These are phyloP conservation scores for Ogataea allantospora DNA, from an alignment of 805 yeast genomes.

Conservation along the genomic window DNA sequence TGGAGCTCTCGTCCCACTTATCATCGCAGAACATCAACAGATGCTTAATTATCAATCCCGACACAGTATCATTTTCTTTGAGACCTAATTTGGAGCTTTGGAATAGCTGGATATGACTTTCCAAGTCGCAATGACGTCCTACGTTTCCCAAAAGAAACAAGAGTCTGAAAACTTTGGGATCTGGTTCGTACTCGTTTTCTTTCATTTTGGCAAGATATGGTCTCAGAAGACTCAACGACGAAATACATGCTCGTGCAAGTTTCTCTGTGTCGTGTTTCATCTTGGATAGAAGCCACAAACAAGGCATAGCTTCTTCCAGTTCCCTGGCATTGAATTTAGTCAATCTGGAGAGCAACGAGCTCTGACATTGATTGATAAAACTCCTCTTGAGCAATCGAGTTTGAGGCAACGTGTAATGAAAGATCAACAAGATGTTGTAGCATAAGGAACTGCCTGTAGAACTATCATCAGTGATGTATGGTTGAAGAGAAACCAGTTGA, in stretches of 20 bases:
- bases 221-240: conserved; percentile 52
- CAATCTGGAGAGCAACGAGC: conserved; percentile 50
- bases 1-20: conserved; percentile 32
- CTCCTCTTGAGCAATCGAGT: conserved; percentile 46
- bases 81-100: conserved; percentile 39
- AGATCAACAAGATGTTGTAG: conserved; percentile 52
- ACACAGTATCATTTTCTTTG: conserved; percentile 51
- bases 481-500: conserved; percentile 63
- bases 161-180: conserved; percentile 51
- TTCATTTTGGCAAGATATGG: conserved; percentile 40
- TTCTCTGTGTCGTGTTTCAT: conserved; percentile 45
- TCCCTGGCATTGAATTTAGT: conserved; percentile 62
- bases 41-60: conserved; percentile 57
- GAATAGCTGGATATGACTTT: conserved; percentile 41
- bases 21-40: conserved; percentile 51
- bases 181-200: conserved; percentile 29
- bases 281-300: conserved; percentile 55
- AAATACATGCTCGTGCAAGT: conserved; percentile 60
- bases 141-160: conserved; percentile 66
- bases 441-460: conserved; percentile 41
- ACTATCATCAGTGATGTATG: conserved; percentile 53
- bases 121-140: conserved; percentile 69
- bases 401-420: conserved; percentile 48
- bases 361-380: conserved; percentile 49
- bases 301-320: conserved; percentile 71